Evolutionary conservation across 2,329 filamentous ascomycete genomes (phyloP), one percentile per base, ranked within the genome.

Genomic region (Verticillium nonalfalfae): DNA sequence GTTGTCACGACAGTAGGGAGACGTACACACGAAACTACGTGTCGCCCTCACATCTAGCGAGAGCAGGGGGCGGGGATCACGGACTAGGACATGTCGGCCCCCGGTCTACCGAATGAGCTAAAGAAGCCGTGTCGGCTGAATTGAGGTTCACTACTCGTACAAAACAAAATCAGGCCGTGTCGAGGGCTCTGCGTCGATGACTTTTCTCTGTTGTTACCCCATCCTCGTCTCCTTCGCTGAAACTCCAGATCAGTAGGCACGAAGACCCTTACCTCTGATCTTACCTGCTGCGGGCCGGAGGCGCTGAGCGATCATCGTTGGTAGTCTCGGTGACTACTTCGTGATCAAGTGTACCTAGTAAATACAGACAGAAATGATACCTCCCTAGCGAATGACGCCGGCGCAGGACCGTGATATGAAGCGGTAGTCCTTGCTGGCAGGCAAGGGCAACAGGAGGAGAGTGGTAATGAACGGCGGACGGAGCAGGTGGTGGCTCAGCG

Each of bases 261-360:
- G 69, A 68, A 73, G 75, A 68, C 71, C 72, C 79, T 83, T 83
- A 82, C 80, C 81, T 81, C 80, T 80, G 78, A 82, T 79, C 78
- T 81, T 81, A 81, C 80, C 79, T 81, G 71, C 67, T 52, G 45
- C 45, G 40, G 40, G 40, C 7, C 18, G 15, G 7, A 21, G 18
- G 18, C 45, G 9, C 45, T 52, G n/a, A 18, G 21, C 45, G 18
- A 18, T 4, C 10, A n/a, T n/a, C 45, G 18, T 18, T 31, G 18
- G 45, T 10, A 52, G 45, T 52, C 18, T 18, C 6, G 45, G 18
- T 52, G 45, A 52, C 45, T 52, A 18, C 15, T 9, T 52, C 45
- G 45, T 52, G 18, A 52, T 52, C 45, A 10, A 21, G 21, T 52
- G 45, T 52, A 18, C 18, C 39, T 52, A 18, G 45, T 15, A 58